Percentiles rank a stretch among this genome's conserved stretches.
Conservation (phyloP, 2,329 filamentous ascomycete genomes). For the Thermothelomyces thermophilus region DNA sequence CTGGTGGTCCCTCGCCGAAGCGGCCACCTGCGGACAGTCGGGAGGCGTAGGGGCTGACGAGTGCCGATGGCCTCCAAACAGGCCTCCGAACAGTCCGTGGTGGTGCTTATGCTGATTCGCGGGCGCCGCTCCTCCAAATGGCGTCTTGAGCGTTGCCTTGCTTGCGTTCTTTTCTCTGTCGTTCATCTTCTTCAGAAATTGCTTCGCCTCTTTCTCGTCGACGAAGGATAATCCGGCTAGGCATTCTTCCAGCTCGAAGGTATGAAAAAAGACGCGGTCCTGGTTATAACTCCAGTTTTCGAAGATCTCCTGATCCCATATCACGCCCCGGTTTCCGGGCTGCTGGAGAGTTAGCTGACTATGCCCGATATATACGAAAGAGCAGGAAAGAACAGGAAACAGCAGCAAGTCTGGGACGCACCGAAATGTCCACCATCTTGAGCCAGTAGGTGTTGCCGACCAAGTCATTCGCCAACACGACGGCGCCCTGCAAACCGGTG, state of each 20-base stretch:
- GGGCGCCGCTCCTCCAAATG: constrained; percentile 55
- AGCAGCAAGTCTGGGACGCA: constrained; percentile 41
- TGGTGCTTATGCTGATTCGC: constrained; percentile 33
- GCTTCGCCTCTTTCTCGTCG: constrained; percentile 95
- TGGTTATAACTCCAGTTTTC: constrained; percentile 94
- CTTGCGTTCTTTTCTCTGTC: constrained; percentile 93
- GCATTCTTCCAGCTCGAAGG: constrained; percentile 91
- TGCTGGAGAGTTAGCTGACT: constrained; percentile 32
- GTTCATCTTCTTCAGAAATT: constrained; percentile 95
- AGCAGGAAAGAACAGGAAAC: too few relatives aligned
- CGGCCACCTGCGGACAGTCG: constrained; percentile 45
- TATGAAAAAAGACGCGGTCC: constrained; percentile 95
- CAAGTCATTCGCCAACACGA: constrained; percentile 85
- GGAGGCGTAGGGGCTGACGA: constrained; percentile 52
- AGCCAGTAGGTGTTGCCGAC: constrained; percentile 96
- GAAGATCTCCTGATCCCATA: constrained; percentile 98
- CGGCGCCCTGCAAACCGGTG: constrained; percentile 85
- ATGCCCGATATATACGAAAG: constrained; percentile 3
- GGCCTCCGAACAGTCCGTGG: constrained; percentile 49
- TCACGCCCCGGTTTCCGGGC: constrained; percentile 73
- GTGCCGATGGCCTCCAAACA: constrained; percentile 56
- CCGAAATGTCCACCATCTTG: constrained; percentile 94
- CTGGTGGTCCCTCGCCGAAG: constrained; percentile 33
- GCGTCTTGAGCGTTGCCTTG: constrained; percentile 73
- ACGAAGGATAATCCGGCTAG: constrained; percentile 84